Evolutionary conservation across 805 yeast genomes (phyloP).

Genomic region (Cyberlindnera meyerae): DNA sequence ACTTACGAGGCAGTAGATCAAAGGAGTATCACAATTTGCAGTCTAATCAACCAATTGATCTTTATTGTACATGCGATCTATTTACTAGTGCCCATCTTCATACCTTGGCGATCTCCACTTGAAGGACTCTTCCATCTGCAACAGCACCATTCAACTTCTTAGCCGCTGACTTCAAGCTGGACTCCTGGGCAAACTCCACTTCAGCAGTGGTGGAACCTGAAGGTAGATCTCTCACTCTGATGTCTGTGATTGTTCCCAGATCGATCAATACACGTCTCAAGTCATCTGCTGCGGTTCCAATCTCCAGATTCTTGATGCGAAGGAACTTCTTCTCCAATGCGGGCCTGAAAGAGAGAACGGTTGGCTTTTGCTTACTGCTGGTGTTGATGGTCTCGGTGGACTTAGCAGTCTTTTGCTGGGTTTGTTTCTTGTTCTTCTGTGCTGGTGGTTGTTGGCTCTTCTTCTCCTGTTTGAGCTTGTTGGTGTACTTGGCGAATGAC

Average conservation of each 20-base stretch:
- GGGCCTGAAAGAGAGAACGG: slow-evolving; percentile 20
- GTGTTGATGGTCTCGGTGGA: neutral
- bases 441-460: neutral
- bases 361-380: neutral
- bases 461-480: slow-evolving; percentile 1
- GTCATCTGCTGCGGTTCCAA: slow-evolving; percentile 29
- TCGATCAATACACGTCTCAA: slow-evolving; percentile 25
- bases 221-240: slow-evolving; percentile 31
- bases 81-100: too few species aligned
- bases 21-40: too few species aligned
- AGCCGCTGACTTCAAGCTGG: slow-evolving; percentile 28
- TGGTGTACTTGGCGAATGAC: slow-evolving; percentile 9
- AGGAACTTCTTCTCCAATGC: slow-evolving; percentile 23
- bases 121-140: slow-evolving; percentile 44
- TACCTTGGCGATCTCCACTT: slow-evolving; percentile 28
- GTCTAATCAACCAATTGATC: too few species aligned
- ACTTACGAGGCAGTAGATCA: too few species aligned
- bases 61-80: too few species aligned
- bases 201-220: slow-evolving; percentile 38
- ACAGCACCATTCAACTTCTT: slow-evolving; percentile 35
- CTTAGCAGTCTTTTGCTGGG: neutral
- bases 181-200: slow-evolving; percentile 28
- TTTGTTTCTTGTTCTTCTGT: neutral
- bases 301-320: slow-evolving; percentile 28
- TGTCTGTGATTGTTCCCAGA: slow-evolving; percentile 18